phyloP scores from a whole-genome alignment of 108 stramenopile genomes.

The Nannochloropsis salina region DNA sequence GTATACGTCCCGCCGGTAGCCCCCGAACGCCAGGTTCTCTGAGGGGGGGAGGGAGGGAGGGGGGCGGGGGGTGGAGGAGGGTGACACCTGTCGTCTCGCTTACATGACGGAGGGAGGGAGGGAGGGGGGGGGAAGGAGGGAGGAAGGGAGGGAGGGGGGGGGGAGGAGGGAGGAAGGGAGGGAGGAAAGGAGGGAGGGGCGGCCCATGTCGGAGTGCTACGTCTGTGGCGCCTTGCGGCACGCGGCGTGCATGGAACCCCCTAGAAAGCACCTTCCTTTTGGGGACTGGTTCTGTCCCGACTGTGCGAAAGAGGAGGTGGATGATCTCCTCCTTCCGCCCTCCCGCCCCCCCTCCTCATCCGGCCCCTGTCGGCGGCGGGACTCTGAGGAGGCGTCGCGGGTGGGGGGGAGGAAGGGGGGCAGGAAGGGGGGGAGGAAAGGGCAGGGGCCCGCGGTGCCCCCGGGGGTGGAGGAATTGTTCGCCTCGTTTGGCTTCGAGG shows the following conservation, averaged over 20 bases:
- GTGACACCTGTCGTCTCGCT: neutral
- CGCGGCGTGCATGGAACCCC: neutral
- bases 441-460: neutral
- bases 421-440: neutral
- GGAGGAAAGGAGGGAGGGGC: neutral
- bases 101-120: neutral
- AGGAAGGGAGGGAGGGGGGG: neutral
- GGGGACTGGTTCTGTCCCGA: neutral
- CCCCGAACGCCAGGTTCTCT: neutral
- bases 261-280: neutral
- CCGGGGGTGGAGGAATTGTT: slow-evolving; percentile 14
- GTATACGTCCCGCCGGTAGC: neutral
- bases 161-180: neutral
- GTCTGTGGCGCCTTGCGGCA: neutral
- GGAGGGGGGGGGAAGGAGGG: neutral
- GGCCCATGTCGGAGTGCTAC: slow-evolving; percentile 6
- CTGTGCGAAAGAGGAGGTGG: neutral
- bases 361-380: neutral
- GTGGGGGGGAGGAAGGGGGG: neutral
- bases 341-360: neutral
- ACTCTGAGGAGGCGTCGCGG: neutral
- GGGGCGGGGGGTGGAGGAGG: neutral
- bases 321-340: slow-evolving; percentile 3
- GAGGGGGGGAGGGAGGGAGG: neutral
- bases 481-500: slow-evolving; percentile 13